Evolutionary conservation across 352 stramenopile genomes (phyloP).

Genomic region (Phytophthora pluvialis): DNA sequence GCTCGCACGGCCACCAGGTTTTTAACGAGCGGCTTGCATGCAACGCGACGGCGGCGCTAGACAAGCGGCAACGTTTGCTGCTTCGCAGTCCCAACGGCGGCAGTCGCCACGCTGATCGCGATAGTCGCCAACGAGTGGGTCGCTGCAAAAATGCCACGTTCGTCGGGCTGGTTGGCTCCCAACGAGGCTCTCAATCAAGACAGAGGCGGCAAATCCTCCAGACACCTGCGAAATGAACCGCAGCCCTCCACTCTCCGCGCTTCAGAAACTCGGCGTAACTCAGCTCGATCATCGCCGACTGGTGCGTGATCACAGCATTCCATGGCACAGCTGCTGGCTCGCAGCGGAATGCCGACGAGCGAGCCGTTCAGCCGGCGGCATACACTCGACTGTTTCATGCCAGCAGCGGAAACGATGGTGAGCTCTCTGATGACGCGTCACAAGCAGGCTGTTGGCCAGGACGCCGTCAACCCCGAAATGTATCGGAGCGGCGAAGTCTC

Average conservation of each 20-base stretch:
- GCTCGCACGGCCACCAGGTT: background rate
- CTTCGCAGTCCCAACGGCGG: slow-evolving; percentile 15
- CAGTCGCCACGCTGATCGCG: slow-evolving; percentile 15
- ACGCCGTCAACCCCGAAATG: too few relatives aligned
- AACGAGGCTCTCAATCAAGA: slow-evolving; percentile 17
- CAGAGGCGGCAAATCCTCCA: slow-evolving; percentile 27
- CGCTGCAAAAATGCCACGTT: slow-evolving; percentile 31
- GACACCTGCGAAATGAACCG: slow-evolving; percentile 31
- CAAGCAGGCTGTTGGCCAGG: too few relatives aligned
- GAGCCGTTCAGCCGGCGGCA: slow-evolving; percentile 5
- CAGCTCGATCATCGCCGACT: background rate
- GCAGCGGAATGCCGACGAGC: background rate
- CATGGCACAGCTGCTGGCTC: background rate
- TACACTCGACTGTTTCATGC: too few relatives aligned
- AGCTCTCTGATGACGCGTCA: too few relatives aligned
- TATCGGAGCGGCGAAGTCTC: too few relatives aligned
- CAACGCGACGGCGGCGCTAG: background rate
- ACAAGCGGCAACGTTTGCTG: slow-evolving; percentile 8
- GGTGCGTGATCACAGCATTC: background rate
- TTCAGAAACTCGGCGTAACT: slow-evolving; percentile 15
- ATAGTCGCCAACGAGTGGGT: slow-evolving; percentile 27
- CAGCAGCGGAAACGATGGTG: too few relatives aligned
- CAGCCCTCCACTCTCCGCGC: slow-evolving; percentile 11
- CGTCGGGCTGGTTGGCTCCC: slow-evolving; percentile 15
- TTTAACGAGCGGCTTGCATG: background rate